Base-by-base conservation (phyloP, 2,329 filamentous ascomycete genomes). In the Trichoderma sp. region DNA sequence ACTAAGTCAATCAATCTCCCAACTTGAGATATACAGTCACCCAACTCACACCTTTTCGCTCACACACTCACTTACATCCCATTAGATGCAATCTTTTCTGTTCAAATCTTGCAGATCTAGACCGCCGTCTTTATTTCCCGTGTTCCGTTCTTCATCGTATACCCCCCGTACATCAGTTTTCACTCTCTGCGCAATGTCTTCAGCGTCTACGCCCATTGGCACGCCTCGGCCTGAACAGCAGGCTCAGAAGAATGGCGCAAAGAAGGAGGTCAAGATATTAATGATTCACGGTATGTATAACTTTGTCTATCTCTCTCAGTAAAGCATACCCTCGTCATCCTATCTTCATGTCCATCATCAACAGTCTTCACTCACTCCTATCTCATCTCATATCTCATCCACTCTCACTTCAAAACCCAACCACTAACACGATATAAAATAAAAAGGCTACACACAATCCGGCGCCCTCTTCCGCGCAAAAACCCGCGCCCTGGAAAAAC, bases 381-480 rank as follows among this genome's bases (percentile, higher is more conserved):
- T 39, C 64, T 20, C 50, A 57, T 23, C 53, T 23, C 53, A 34
- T n/a, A 32, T 57, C 47, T 36, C 4, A n/a, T 13, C 62, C 26
- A 28, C 15, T 13, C n/a, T 55, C 28, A 34, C 32, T 12, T 36
- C n/a, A 12, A 13, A 57, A 2, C n/a, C 12, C 23, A 34, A 13
- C 23, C 6, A 34, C 36, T 50, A 26, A 64, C 39, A 65, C 4
- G 13, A 28, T 13, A 23, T 32, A 11, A 28, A 7, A n/a, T n/a
- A 0, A 6, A 30, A 71, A 91, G 92, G 95, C 81, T 98, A 91
- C 87, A 97, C 95, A 8, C 95, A 98, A 85, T 97, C 93, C 32
- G 94, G 95, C 4, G 82, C 91, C 4, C 85, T 94, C 74, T 98
- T 98, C 88, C 91, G 90, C 79, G 88, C 91, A 80, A 98, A 98